phyloP scores from a whole-genome alignment of 2,329 filamentous ascomycete genomes.

The Penicillium sp. region DNA sequence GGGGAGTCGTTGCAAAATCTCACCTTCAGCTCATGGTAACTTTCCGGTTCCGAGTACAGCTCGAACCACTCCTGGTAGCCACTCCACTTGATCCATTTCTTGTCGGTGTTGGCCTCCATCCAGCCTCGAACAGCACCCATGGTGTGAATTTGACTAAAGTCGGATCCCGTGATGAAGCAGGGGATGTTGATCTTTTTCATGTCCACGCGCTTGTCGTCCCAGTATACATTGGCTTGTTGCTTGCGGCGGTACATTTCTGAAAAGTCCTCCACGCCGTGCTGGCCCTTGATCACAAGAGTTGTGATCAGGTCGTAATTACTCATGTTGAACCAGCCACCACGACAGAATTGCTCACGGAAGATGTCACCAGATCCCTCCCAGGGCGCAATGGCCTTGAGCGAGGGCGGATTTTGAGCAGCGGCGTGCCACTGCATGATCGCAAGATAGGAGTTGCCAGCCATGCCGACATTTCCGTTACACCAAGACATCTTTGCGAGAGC shows the following conservation, averaged over 20 bases:
- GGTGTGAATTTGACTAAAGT: constrained; percentile 30
- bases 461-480: constrained; percentile 42
- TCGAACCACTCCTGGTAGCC: constrained; percentile 44
- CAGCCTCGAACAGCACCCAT: constrained; percentile 34
- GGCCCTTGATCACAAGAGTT: constrained; percentile 32
- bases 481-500: constrained; percentile 37
- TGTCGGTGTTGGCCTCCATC: constrained; percentile 29
- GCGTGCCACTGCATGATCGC: constrained; percentile 41
- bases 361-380: constrained; percentile 45
- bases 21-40: constrained; percentile 28
- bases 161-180: constrained; percentile 30
- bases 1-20: neutral
- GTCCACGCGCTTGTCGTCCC: constrained; percentile 34
- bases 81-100: constrained; percentile 42
- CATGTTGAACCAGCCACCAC: constrained; percentile 37
- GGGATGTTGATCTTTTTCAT: constrained; percentile 32
- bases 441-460: constrained; percentile 42
- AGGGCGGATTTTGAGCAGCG: constrained; percentile 38
- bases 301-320: constrained; percentile 40
- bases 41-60: constrained; percentile 31
- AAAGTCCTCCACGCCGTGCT: constrained; percentile 35
- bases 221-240: constrained; percentile 29
- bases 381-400: constrained; percentile 18
- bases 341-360: constrained; percentile 43
- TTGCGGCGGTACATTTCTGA: constrained; percentile 39